A percentile compares a stretch with the other conserved stretches of the same genome.
Evolutionary conservation across 2,329 filamentous ascomycete genomes (phyloP).

Genomic region (Periconia digitata): DNA sequence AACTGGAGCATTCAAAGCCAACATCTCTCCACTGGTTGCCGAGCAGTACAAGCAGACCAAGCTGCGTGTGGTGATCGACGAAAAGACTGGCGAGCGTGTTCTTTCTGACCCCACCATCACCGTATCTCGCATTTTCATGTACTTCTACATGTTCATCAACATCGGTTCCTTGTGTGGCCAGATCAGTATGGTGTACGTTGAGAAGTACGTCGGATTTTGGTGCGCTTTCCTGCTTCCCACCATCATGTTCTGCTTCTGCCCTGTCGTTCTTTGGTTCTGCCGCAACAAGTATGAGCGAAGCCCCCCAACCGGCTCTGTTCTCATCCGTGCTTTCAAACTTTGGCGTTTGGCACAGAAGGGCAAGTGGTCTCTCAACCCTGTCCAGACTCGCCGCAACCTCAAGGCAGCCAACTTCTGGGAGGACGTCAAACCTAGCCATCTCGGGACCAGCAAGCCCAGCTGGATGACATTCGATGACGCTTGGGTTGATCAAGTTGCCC

Average conservation of each 20-base stretch:
- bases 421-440: slow-evolving; percentile 65
- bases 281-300: slow-evolving; percentile 63
- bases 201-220: slow-evolving; percentile 78
- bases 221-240: slow-evolving; percentile 70
- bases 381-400: slow-evolving; percentile 61
- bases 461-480: slow-evolving; percentile 86
- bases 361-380: slow-evolving; percentile 63
- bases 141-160: slow-evolving; percentile 32
- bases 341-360: slow-evolving; percentile 64
- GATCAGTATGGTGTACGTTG: slow-evolving; percentile 70
- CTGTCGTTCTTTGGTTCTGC: slow-evolving; percentile 61
- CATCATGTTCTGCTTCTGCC: slow-evolving; percentile 63
- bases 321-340: slow-evolving; percentile 66
- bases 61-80: slow-evolving; percentile 57
- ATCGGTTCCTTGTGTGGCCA: slow-evolving; percentile 64
- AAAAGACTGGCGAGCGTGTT: slow-evolving; percentile 63
- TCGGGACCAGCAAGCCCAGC: slow-evolving; percentile 58
- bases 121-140: slow-evolving; percentile 61
- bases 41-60: slow-evolving; percentile 67
- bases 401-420: slow-evolving; percentile 66
- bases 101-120: slow-evolving; percentile 72
- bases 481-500: slow-evolving; percentile 66
- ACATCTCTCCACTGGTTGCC: slow-evolving; percentile 64
- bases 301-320: slow-evolving; percentile 72
- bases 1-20: slow-evolving; percentile 51